These are phyloP conservation scores for Gnaphalium uliginosum DNA, from an alignment of 129 eudicot species.

Conservation along the genomic window DNA sequence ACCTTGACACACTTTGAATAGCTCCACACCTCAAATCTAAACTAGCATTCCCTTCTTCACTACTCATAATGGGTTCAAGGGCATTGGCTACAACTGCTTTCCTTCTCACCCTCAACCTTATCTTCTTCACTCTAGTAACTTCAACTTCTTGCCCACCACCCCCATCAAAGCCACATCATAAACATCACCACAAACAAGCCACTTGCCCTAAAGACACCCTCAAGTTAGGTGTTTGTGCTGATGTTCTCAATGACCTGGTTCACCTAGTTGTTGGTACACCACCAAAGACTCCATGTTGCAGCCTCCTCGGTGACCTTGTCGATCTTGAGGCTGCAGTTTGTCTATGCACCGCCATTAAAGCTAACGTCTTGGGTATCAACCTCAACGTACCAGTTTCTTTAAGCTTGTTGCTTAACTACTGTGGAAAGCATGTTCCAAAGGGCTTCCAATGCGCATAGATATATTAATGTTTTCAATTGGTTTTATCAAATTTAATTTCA, in stretches of 20 bases:
- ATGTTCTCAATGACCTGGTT: constrained; percentile 1
- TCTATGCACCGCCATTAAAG: constrained; percentile 17
- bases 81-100: constrained; percentile 17
- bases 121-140: constrained; percentile 15
- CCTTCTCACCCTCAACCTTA: constrained; percentile 5
- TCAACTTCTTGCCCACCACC: constrained; percentile 22
- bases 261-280: constrained; percentile 17
- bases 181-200: constrained; percentile 15
- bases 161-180: background rate
- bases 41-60: no score
- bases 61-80: constrained; percentile 11
- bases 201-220: constrained; percentile 18
- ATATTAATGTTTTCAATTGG: no score
- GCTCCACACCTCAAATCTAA: background rate
- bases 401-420: constrained; percentile 21
- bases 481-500: no score
- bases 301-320: background rate
- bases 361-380: constrained; percentile 10
- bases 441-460: background rate
- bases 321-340: constrained; percentile 18
- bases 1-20: background rate
- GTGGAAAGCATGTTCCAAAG: constrained; percentile 17
- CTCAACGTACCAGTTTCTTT: constrained; percentile 7
- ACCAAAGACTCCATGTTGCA: constrained; percentile 14
- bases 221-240: constrained; percentile 17